phyloP scores from a whole-genome alignment of 495 filamentous ascomycete genomes.

The Tuber magnatum region DNA sequence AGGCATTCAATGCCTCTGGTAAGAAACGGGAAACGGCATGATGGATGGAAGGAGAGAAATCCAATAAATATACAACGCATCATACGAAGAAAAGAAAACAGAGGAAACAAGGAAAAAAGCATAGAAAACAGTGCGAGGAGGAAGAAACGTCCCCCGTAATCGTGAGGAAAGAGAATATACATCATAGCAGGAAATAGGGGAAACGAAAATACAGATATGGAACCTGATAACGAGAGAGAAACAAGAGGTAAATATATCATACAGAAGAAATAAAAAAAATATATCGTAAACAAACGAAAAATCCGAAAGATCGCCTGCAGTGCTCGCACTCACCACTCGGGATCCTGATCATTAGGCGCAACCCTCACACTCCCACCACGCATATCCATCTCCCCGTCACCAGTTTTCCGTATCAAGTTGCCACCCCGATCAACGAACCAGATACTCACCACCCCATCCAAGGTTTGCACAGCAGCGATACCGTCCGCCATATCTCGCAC shows the following conservation, averaged over 20 bases:
- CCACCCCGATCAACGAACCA: neutral
- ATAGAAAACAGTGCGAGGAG: too few relatives aligned
- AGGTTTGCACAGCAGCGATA: neutral
- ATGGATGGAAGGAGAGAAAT: neutral
- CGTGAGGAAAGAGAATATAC: neutral
- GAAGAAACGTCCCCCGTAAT: neutral
- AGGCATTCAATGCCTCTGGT: neutral
- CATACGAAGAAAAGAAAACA: too few relatives aligned
- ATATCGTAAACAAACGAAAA: neutral
- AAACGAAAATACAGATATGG: neutral
- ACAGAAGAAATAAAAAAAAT: neutral
- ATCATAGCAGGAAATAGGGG: neutral
- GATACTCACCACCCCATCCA: neutral
- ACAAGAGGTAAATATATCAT: neutral
- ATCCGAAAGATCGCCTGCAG: neutral
- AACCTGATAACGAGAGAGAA: too few relatives aligned
- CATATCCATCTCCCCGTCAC: neutral
- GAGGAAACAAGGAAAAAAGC: too few relatives aligned
- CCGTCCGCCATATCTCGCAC: neutral
- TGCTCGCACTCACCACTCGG: neutral
- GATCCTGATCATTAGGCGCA: neutral
- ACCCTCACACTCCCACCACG: neutral
- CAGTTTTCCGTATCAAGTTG: neutral
- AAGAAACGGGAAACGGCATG: neutral
- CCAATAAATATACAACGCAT: neutral